phyloP scores from a whole-genome alignment of 768 basidiomycete genomes.

The Dioszegia crocea region DNA sequence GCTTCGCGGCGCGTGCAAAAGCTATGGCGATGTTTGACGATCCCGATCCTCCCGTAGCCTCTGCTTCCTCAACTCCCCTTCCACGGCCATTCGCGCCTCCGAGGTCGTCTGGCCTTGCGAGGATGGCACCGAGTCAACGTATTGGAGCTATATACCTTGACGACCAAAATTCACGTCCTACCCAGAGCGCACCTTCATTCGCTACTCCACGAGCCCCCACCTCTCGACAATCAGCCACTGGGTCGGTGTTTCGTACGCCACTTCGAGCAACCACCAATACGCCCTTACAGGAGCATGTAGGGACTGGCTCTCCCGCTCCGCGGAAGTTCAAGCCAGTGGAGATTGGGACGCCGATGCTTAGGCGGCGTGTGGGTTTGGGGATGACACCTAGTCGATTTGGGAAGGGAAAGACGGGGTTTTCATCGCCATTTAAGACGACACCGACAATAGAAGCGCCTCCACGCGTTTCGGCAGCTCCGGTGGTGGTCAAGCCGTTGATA shows the following conservation, averaged over 20 bases:
- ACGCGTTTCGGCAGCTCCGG: neutral
- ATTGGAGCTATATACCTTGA: neutral
- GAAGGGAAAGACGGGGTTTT: slow-evolving; percentile 22
- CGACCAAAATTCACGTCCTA: neutral
- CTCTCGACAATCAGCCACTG: neutral
- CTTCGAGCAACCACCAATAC: slow-evolving; percentile 19
- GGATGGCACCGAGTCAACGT: neutral
- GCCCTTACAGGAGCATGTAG: neutral
- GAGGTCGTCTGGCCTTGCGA: neutral
- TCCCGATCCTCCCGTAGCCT: neutral
- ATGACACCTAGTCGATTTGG: slow-evolving; percentile 20
- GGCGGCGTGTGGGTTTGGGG: slow-evolving; percentile 40
- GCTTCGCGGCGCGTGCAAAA: neutral
- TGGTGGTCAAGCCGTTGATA: neutral
- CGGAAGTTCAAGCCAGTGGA: slow-evolving; percentile 17
- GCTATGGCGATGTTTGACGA: slow-evolving; percentile 9
- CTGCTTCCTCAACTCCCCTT: neutral
- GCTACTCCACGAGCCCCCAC: neutral
- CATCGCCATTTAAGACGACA: slow-evolving; percentile 38
- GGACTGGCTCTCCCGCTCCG: slow-evolving; percentile 1
- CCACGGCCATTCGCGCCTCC: neutral
- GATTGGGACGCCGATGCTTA: slow-evolving; percentile 14
- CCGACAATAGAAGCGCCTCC: neutral
- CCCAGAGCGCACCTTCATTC: neutral
- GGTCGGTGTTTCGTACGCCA: slow-evolving; percentile 15